Evolutionary conservation across 768 basidiomycete genomes (phyloP), one percentile per base, ranked within the genome.

Genomic region (Leucocoprinus leucothites): DNA sequence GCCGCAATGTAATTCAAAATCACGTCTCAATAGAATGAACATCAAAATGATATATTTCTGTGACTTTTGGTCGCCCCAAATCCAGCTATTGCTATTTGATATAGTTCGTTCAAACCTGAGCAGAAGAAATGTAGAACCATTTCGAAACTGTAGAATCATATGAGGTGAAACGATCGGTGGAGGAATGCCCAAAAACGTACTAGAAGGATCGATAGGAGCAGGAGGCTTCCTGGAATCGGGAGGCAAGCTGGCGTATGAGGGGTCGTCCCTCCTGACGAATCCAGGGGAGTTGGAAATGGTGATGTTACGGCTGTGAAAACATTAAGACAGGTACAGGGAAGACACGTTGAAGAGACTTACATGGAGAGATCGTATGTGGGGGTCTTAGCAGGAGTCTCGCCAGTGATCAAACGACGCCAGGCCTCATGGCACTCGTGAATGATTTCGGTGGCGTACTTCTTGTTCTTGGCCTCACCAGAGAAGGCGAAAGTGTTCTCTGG

Each of bases 401-500:
- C 93, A 50, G 74, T 75, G 70, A 94, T 80, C 63, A 99, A 83
- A 66, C 91, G 91, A 66, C 94, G 91, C 97, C 97, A 99, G 35
- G 97, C 91, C 71, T 98, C 97, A 69, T 98, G 89, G 74, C 92
- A 95, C 71, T 99, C 97, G 72, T 97, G 95, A 68, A 99, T 90
- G 76, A 98, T 97, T 75, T 98, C 96, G 51, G 91, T 93, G 28
- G 97, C 97, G 69, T 98, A 99, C 73, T 96, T 97, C 82, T 96
- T 97, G 82, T 97, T 97, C 80, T 98, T 99, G 61, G 96, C 96
- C 76, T 99, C 97, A 56, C 97, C 97, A 51, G 93, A 95, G 84
- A 99, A 99, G 16, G 97, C 97, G 67, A 99, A 99, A 61, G 88
- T 87, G 78, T 99, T 99, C 77, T 98, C 94, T 63, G 88, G 87